These are phyloP conservation scores for Neoarthrinium moseri DNA, from an alignment of 2,329 filamentous ascomycete genomes.

Conservation along the genomic window DNA sequence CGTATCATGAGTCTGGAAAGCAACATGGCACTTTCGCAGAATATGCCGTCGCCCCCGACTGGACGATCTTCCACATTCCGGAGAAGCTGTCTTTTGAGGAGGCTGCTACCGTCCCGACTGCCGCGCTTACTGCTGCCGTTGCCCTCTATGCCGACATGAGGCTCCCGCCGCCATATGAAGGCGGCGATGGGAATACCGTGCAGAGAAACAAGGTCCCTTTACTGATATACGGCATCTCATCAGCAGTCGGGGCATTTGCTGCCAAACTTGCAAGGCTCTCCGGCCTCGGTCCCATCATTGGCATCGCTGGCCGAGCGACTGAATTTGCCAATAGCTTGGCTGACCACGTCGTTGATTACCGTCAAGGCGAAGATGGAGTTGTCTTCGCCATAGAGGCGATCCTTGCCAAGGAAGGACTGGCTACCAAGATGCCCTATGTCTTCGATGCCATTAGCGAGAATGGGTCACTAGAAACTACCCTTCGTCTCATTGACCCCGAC, in stretches of 20 bases:
- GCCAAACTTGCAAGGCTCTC: conserved; percentile 53
- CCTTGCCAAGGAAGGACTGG: conserved; percentile 37
- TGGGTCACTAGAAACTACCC: conserved; percentile 38
- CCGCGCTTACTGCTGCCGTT: conserved; percentile 49
- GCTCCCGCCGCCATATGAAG: conserved; percentile 34
- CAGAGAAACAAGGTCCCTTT: conserved; percentile 26
- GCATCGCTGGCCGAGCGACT: conserved; percentile 52
- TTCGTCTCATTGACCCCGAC: conserved; percentile 40
- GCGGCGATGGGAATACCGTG: too few species aligned
- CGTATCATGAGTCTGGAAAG: conserved; percentile 41
- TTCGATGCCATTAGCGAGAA: conserved; percentile 59
- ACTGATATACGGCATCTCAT: conserved; percentile 54
- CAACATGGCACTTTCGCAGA: conserved; percentile 57
- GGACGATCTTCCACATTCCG: conserved; percentile 57
- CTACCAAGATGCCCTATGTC: conserved; percentile 44
- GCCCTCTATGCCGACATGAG: conserved; percentile 52
- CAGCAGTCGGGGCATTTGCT: conserved; percentile 56
- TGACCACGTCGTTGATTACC: conserved; percentile 58
- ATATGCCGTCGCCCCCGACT: conserved; percentile 54
- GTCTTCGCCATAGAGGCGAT: conserved; percentile 33
- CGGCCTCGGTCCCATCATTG: conserved; percentile 62
- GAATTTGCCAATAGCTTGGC: conserved; percentile 51
- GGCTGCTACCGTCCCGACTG: conserved; percentile 41
- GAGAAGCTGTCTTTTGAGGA: conserved; percentile 47
- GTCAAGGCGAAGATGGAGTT: conserved; percentile 51